phyloP scores from a whole-genome alignment of 257 asterid species.

The Gentiana dahurica region DNA sequence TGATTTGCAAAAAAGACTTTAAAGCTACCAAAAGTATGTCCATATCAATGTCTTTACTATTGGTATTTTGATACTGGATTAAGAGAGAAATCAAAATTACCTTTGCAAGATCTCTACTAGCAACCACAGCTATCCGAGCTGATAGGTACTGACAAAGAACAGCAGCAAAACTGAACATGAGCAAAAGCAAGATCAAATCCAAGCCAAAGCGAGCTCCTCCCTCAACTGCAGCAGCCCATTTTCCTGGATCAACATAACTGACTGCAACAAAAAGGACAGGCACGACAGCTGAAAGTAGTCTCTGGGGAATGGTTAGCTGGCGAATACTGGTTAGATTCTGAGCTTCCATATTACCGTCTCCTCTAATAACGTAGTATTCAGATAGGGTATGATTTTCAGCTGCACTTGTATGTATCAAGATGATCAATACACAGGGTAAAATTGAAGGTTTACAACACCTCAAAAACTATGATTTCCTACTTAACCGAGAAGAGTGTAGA shows the following conservation, averaged over 20 bases:
- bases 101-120: conserved; percentile 88
- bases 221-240: conserved; percentile 88
- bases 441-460: conserved; percentile 14
- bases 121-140: conserved; percentile 71
- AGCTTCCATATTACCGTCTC: conserved; percentile 35
- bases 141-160: conserved; percentile 82
- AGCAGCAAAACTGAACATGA: conserved; percentile 55
- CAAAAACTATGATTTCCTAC: conserved; percentile 1
- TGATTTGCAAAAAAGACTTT: neutral
- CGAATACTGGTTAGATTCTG: conserved; percentile 25
- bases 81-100: conserved; percentile 22
- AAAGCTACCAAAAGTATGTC: neutral
- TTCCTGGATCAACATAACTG: conserved; percentile 95
- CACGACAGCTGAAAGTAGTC: conserved; percentile 62
- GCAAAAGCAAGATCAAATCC: conserved; percentile 50
- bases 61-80: neutral
- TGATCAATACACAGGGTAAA: conserved; percentile 11
- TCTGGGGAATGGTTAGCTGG: conserved; percentile 33
- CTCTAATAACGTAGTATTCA: conserved; percentile 13
- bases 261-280: conserved; percentile 76
- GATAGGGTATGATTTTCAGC: conserved; percentile 11
- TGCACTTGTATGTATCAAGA: conserved; percentile 21
- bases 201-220: conserved; percentile 85
- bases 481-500: conserved; percentile 11
- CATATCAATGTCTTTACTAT: neutral